A percentile compares a stretch with the other conserved stretches of the same genome.
These are phyloP conservation scores for Russula brevipes DNA, from an alignment of 768 basidiomycete genomes.

Conservation along the genomic window DNA sequence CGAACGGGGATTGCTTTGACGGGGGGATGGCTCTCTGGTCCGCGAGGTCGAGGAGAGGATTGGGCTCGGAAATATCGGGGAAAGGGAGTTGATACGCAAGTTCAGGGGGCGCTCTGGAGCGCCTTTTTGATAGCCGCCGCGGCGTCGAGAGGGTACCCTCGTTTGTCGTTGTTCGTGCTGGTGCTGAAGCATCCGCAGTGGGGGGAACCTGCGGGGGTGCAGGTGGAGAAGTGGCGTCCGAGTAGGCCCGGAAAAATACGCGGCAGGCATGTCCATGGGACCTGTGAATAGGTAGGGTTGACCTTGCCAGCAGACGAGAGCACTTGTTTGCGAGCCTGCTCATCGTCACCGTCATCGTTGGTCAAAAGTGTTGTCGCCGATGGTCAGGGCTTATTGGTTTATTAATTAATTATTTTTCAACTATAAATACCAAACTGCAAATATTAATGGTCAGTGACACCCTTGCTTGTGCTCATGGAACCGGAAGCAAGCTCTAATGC, in stretches of 20 bases:
- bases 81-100: conserved; percentile 26
- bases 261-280: background rate
- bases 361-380: too few species aligned
- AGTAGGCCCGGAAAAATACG: conserved; percentile 15
- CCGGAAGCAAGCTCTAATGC: conserved; percentile 38
- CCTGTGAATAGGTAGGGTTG: background rate
- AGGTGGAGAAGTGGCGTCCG: conserved; percentile 6
- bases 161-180: conserved; percentile 5
- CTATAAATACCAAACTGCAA: background rate
- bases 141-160: background rate
- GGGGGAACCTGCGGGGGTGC: background rate
- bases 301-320: conserved; percentile 10
- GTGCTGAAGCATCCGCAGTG: background rate
- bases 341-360: conserved; percentile 28
- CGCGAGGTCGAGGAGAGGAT: conserved; percentile 14
- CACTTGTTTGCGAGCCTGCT: conserved; percentile 16
- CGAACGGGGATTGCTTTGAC: conserved; percentile 45
- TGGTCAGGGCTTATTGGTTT: background rate
- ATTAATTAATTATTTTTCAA: conserved; percentile 11
- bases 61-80: conserved; percentile 34
- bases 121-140: conserved; percentile 13
- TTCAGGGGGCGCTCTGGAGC: conserved; percentile 8
- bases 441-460: background rate
- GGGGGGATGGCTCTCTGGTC: conserved; percentile 41
- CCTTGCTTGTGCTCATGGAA: conserved; percentile 8